phyloP scores from a whole-genome alignment of 768 basidiomycete genomes.

The Tubosaeta brunneosetosa region DNA sequence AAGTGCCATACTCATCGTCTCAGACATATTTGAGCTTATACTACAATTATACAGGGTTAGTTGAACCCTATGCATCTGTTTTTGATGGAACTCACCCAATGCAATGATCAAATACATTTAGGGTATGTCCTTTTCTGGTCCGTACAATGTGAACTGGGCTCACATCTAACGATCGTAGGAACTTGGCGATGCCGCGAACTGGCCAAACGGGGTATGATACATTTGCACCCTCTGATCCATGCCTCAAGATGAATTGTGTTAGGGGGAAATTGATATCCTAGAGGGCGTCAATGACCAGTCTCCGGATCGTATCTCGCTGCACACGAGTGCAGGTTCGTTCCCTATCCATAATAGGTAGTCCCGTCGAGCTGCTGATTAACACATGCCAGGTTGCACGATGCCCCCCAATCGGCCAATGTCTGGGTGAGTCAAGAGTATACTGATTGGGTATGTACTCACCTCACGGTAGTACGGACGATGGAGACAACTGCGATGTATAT shows the following conservation, averaged over 20 bases:
- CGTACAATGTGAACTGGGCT: background rate
- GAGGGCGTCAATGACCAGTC: constrained; percentile 32
- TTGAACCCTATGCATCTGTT: background rate
- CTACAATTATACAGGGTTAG: constrained; percentile 12
- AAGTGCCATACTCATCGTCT: constrained; percentile 2
- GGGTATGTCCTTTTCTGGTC: constrained; percentile 11
- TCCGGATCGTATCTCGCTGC: constrained; percentile 26
- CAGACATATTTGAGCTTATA: background rate
- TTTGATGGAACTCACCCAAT: background rate
- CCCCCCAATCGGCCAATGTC: constrained; percentile 24
- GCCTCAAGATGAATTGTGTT: background rate
- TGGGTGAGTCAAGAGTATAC: constrained; percentile 21
- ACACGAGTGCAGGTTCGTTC: constrained; percentile 23
- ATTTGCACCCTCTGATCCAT: background rate
- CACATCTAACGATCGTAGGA: constrained; percentile 13
- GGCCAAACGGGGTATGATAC: constrained; percentile 21
- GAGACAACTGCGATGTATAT: constrained; percentile 29
- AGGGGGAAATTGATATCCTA: constrained; percentile 33
- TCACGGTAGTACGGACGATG: constrained; percentile 14
- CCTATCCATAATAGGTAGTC: background rate
- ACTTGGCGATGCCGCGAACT: constrained; percentile 17
- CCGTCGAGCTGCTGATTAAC: background rate
- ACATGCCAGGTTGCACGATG: constrained; percentile 31
- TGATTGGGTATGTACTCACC: background rate
- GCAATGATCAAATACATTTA: background rate